A percentile compares a stretch with the other conserved stretches of the same genome.
Conservation (phyloP, 805 yeast genomes). For the Suhomyces sp. region DNA sequence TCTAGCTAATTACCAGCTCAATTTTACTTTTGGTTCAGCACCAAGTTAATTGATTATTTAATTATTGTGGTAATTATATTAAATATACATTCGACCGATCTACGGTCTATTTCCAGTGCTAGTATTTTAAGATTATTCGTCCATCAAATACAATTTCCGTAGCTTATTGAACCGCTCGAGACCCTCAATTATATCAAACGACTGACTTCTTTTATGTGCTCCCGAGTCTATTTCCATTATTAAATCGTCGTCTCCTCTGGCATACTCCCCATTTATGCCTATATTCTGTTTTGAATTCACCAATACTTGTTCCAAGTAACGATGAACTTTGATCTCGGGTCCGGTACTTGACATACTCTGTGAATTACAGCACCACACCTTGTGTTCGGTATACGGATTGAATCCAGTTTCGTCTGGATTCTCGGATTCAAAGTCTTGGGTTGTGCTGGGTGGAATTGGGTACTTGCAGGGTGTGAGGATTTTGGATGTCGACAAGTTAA, state of each 20-base stretch:
- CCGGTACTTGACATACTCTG: constrained; percentile 11
- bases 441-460: constrained; percentile 12
- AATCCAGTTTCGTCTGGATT: constrained; percentile 15
- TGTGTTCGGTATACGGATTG: constrained; percentile 29
- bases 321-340: constrained; percentile 4
- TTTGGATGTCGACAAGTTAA: constrained; percentile 21
- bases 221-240: background rate
- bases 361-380: constrained; percentile 33
- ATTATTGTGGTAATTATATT: too few species aligned
- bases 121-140: constrained; percentile 6
- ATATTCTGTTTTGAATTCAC: constrained; percentile 19
- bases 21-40: too few species aligned
- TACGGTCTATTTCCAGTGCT: too few species aligned
- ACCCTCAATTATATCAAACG: constrained; percentile 31
- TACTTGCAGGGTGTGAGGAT: constrained; percentile 31
- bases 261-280: constrained; percentile 26
- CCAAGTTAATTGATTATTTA: too few species aligned
- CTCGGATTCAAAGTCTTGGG: constrained; percentile 6
- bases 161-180: constrained; percentile 33
- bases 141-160: constrained; percentile 32
- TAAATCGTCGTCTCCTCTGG: constrained; percentile 10
- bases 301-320: constrained; percentile 25
- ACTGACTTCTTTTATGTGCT: constrained; percentile 17
- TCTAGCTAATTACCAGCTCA: too few species aligned
- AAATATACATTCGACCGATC: background rate